phyloP scores from a whole-genome alignment of 169 alveolate species.

The Cryptosporidium sp. region DNA sequence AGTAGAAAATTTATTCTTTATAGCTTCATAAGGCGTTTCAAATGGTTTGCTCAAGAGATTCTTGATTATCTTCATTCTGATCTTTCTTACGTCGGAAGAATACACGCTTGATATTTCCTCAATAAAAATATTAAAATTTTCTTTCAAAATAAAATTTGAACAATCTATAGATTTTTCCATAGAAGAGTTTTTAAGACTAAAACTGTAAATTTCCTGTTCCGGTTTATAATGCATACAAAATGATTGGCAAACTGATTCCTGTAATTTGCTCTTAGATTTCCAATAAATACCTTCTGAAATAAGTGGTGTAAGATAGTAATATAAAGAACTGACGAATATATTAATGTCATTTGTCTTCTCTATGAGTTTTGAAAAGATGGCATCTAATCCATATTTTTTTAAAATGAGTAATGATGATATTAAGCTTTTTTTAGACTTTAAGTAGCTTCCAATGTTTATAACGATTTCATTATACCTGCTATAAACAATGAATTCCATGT shows the following conservation, averaged over 20 bases:
- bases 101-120: slow-evolving; percentile 20
- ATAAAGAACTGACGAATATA: slow-evolving; percentile 8
- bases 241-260: slow-evolving; percentile 27
- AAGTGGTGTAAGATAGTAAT: slow-evolving; percentile 58
- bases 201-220: neutral
- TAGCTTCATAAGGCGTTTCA: slow-evolving; percentile 63
- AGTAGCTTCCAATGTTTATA: neutral
- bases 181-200: neutral
- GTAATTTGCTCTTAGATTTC: slow-evolving; percentile 13
- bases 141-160: neutral
- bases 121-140: slow-evolving; percentile 33
- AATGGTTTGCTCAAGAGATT: slow-evolving; percentile 43
- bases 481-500: neutral
- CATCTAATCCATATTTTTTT: slow-evolving; percentile 19
- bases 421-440: slow-evolving; percentile 37
- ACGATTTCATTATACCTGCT: neutral
- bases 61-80: slow-evolving; percentile 27
- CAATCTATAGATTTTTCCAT: neutral
- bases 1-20: slow-evolving; percentile 17
- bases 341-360: slow-evolving; percentile 41
- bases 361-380: slow-evolving; percentile 8
- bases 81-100: slow-evolving; percentile 14
- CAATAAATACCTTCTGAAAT: slow-evolving; percentile 44
- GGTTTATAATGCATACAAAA: slow-evolving; percentile 2
- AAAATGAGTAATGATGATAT: slow-evolving; percentile 24